These are phyloP conservation scores for Rosa lucieae DNA, from an alignment of 306 rosid species.

Conservation along the genomic window DNA sequence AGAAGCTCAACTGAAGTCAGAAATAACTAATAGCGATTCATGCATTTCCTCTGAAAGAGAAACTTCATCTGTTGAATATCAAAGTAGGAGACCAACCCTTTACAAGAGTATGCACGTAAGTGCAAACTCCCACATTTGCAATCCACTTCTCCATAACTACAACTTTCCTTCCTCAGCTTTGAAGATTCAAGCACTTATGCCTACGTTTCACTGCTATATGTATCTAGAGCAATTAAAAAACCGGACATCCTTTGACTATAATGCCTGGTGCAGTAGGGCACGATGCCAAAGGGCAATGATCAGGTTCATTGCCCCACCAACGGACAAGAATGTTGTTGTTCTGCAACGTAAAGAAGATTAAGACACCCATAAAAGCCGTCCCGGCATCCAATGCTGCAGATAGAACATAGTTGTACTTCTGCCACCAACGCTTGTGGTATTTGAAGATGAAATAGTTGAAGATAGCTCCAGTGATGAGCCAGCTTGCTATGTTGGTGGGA, in stretches of 20 bases:
- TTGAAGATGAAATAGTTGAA: constrained; percentile 89
- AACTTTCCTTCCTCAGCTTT: neutral
- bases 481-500: constrained; percentile 93
- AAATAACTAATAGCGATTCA: neutral
- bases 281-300: constrained; percentile 86
- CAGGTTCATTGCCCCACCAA: constrained; percentile 88
- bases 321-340: constrained; percentile 55
- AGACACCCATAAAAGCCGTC: constrained; percentile 94
- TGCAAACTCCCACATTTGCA: neutral
- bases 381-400: constrained; percentile 97
- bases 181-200: neutral
- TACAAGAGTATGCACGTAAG: neutral
- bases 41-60: neutral
- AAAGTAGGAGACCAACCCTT: neutral
- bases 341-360: constrained; percentile 77
- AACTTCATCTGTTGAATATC: neutral
- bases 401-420: constrained; percentile 85
- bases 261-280: constrained; percentile 96
- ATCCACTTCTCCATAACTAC: constrained; percentile 6
- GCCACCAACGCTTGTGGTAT: constrained; percentile 93
- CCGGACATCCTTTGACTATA: constrained; percentile 70
- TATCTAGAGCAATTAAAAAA: constrained; percentile 34
- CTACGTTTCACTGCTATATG: neutral
- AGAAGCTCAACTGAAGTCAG: neutral
- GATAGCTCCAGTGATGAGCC: constrained; percentile 88